Evolutionary conservation across 768 basidiomycete species (phyloP).

Genomic region (Amanita pseudoporphyria): DNA sequence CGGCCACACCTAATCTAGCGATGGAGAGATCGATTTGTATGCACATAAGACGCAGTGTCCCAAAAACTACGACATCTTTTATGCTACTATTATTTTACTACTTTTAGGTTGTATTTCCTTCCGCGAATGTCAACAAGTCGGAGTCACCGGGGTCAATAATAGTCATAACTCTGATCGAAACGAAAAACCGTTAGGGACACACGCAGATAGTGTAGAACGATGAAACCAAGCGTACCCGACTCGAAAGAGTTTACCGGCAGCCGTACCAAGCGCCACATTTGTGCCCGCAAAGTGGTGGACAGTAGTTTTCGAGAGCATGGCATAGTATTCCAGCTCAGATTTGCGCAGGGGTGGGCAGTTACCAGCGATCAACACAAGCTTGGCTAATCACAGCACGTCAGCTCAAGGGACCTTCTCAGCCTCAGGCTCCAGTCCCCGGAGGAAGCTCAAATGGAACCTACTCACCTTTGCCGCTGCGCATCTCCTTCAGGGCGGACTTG

Average conservation of each 20-base stretch:
- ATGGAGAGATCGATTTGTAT: not conserved
- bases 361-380: slow-evolving; percentile 96
- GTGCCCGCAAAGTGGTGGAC: slow-evolving; percentile 98
- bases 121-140: slow-evolving; percentile 83
- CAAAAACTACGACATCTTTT: not conserved
- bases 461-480: slow-evolving; percentile 97
- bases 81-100: not conserved
- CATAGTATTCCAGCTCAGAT: slow-evolving; percentile 99
- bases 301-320: slow-evolving; percentile 98
- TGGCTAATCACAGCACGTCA: slow-evolving; percentile 63
- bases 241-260: slow-evolving; percentile 98
- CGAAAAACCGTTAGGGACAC: slow-evolving; percentile 8
- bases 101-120: slow-evolving; percentile 54
- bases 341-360: slow-evolving; percentile 99
- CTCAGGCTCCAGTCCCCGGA: slow-evolving; percentile 90
- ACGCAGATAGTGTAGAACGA: slow-evolving; percentile 8
- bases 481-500: slow-evolving; percentile 97
- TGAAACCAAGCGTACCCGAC: slow-evolving; percentile 57
- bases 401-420: slow-evolving; percentile 98
- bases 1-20: not conserved
- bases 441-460: slow-evolving; percentile 13
- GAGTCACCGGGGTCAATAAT: slow-evolving; percentile 94
- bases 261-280: slow-evolving; percentile 97
- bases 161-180: slow-evolving; percentile 77
- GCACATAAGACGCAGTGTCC: not conserved